A percentile compares a stretch with the other conserved stretches of the same genome.
Conservation (phyloP, 257 asterid genomes). For the Anisodus tanguticus region DNA sequence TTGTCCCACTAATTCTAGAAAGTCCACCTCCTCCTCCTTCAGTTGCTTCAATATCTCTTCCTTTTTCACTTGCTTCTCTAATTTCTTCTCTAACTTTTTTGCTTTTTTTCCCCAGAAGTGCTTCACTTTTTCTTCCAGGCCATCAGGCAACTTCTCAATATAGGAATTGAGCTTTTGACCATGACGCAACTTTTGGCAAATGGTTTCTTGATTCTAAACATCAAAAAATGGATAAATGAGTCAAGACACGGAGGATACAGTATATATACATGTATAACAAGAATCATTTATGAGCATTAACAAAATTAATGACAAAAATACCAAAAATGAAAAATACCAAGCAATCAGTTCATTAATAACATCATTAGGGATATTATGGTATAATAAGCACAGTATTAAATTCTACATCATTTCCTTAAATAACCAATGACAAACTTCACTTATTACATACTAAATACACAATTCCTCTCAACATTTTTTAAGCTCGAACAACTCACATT, state of each 20-base stretch:
- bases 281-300: neutral
- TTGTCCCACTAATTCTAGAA: slow-evolving; percentile 70
- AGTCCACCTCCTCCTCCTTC: slow-evolving; percentile 47
- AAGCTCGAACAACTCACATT: neutral
- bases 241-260: slow-evolving; percentile 13
- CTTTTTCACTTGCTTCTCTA: slow-evolving; percentile 37
- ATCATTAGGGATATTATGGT: neutral
- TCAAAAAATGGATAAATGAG: slow-evolving; percentile 30
- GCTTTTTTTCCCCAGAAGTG: slow-evolving; percentile 31
- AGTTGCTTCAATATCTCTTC: slow-evolving; percentile 34
- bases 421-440: slow-evolving; percentile 1
- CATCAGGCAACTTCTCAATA: slow-evolving; percentile 75
- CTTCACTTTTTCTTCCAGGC: slow-evolving; percentile 62
- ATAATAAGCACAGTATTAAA: neutral
- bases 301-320: neutral
- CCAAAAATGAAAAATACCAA: neutral
- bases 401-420: slow-evolving; percentile 5
- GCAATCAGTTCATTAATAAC: neutral
- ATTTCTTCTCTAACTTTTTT: slow-evolving; percentile 2
- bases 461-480: neutral
- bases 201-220: slow-evolving; percentile 77
- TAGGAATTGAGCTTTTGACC: slow-evolving; percentile 59
- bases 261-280: neutral
- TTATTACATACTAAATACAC: neutral
- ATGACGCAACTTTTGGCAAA: slow-evolving; percentile 56